A percentile compares a stretch with the other conserved stretches of the same genome.
Evolutionary conservation across 129 eudicot genomes (phyloP).

Genomic region (Flaveria bidentis): DNA sequence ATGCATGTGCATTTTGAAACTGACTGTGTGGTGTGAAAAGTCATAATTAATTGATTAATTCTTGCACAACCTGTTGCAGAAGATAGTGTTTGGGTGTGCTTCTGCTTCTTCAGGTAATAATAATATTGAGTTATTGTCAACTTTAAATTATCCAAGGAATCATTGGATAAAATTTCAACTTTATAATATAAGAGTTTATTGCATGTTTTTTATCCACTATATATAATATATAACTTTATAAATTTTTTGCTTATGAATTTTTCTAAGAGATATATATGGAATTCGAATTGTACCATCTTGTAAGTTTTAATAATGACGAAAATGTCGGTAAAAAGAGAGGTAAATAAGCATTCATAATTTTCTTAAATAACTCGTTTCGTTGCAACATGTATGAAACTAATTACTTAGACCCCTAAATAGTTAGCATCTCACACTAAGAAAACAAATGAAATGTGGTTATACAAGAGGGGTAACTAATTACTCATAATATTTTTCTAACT

Average conservation of each 20-base stretch:
- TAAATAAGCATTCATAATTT: not conserved
- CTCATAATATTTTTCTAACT: not conserved
- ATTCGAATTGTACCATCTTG: not conserved
- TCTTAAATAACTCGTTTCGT: not conserved
- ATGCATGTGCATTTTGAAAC: slow-evolving; percentile 8
- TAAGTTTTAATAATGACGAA: not conserved
- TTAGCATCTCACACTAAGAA: not conserved
- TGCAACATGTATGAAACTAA: not conserved
- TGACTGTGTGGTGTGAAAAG: not conserved
- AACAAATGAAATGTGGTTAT: not conserved
- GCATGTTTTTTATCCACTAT: not conserved
- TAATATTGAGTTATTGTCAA: not conserved
- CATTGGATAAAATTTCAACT: not conserved
- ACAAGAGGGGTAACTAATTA: not conserved
- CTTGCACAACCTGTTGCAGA: not conserved
- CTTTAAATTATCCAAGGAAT: not conserved
- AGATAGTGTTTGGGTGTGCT: not conserved
- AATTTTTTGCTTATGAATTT: not conserved
- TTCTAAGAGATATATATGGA: not conserved
- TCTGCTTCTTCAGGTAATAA: not conserved
- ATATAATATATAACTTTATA: too few species aligned
- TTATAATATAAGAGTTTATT: not conserved
- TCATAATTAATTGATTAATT: not conserved
- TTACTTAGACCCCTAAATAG: not conserved
- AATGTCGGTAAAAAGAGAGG: not conserved